Base-by-base conservation (phyloP, 2,329 filamentous ascomycete species). In the Phyllosticta paracitricarpa region DNA sequence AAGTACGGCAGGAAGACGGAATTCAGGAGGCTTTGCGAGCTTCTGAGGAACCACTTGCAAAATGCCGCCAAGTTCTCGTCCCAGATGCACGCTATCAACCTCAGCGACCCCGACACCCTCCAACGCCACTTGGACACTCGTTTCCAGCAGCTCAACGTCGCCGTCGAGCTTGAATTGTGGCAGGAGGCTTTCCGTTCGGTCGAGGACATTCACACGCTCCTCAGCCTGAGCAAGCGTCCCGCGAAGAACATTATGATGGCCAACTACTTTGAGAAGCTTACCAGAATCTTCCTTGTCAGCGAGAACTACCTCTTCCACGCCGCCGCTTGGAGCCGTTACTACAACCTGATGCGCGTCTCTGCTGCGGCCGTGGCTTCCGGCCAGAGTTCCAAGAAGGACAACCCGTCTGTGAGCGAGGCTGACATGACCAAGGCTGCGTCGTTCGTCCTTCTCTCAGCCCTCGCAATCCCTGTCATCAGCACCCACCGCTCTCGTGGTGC, bases 211-310 rank as follows among this genome's bases (percentile, higher is more conserved):
- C 94, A 99, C 80, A 97, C 92, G 58, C 85, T 99, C 61, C 86
- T 99, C 68, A 97, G 88, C 80, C 84, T 97, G 68, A 97, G 93
- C 87, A 97, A 97, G 84, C 89, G 94, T 61, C 92, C 92, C 51
- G 88, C 94, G 60, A 97, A 97, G 87, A 97, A 97, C 75, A 83
- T 97, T 73, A 97, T 99, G 94, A 99, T 99, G 94, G 94, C 94
- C 78, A 99, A 97, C 81, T 99, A 99, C 83, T 99, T 97, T 78
- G 94, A 99, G 83, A 97, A 97, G 81, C 86, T 99, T 62, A 97
- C 94, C 51, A 87, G 92, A 66, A 99, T 99, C 75, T 99, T 99
- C 83, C 85, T 99, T 65, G 94, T 97, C 67, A 96, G 93, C 76
- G 94, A 97, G 79, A 99, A 99, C 82, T 97, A 97, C 75, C 86